Base-by-base conservation (phyloP, 306 rosid species). In the Cucurbita argyrosperma region DNA sequence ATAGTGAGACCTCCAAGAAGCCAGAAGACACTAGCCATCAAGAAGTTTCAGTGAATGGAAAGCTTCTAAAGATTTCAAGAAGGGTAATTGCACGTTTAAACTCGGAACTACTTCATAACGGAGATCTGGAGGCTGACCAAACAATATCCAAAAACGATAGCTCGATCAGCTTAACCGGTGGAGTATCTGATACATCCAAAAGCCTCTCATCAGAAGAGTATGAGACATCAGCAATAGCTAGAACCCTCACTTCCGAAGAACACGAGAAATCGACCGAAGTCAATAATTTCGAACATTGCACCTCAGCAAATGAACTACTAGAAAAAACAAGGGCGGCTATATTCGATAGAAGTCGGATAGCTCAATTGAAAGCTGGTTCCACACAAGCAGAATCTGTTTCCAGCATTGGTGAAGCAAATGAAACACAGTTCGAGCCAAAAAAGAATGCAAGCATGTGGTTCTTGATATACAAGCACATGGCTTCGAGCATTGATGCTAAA, bases 391-490 rank as follows among this genome's bases (percentile, higher is more conserved):
- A 38, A 54, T 54, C 12, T 2, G 39, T 53, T 72, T 37, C 47
- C 9, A 21, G 76, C 64, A 76, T 54, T 75, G 78, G 50, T 80
- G 82, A n/a, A 76, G 82, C 76, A 71, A 50, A 72, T 61, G 86
- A 80, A 49, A 74, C 74, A 47, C 74, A 35, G 50, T 58, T 57
- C 62, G 89, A 80, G 75, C 84, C 84, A 70, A 86, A 86, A 80
- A 81, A 81, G 67, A 76, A 80, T 81, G 62, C 51, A 40, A 84
- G 84, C 54, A 66, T 91, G 55, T 95, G 99, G 99, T 81, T 50
- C 84, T 74, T 88, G 74, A 91, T 95, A 11, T 95, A 85, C 67
- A 89, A 85, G 83, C 99, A 85, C 82, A 89, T 95, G 99, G 90
- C 65, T 72, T 82, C 97, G 68, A 82, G 85, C 53, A 62, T 75